Percentiles rank a stretch among this genome's conserved stretches.
Conservation (phyloP, 176 grass and related monocot species). For the Canna indica region DNA sequence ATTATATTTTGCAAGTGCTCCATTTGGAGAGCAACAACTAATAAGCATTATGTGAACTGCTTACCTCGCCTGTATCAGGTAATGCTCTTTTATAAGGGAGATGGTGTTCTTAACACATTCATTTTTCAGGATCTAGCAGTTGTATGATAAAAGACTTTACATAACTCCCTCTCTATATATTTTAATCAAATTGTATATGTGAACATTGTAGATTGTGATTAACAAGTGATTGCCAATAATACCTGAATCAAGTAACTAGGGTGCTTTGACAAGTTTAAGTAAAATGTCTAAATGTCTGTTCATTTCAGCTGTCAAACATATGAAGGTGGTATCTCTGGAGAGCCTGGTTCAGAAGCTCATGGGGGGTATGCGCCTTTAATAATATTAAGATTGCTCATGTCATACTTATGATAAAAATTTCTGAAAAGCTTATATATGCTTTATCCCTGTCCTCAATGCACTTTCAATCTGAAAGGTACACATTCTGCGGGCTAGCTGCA, state of each 20-base stretch:
- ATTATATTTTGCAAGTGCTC: not conserved
- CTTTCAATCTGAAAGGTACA: slow-evolving; percentile 66
- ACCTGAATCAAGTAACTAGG: not conserved
- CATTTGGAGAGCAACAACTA: not conserved
- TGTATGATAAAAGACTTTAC: too few relatives aligned
- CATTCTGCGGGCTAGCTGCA: slow-evolving; percentile 78
- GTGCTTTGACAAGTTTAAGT: not conserved
- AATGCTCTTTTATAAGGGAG: too few relatives aligned
- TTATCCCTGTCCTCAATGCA: not conserved
- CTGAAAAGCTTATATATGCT: slow-evolving; percentile 8
- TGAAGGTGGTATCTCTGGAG: slow-evolving; percentile 93
- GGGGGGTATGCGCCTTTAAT: slow-evolving; percentile 78
- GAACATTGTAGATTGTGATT: not conserved
- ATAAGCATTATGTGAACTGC: not conserved
- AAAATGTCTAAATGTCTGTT: not conserved
- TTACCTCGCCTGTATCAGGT: not conserved
- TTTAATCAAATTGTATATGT: not conserved
- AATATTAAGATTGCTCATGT: slow-evolving; percentile 12
- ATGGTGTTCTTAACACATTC: too few relatives aligned
- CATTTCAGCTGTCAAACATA: slow-evolving; percentile 87
- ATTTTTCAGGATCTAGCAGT: too few relatives aligned
- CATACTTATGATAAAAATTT: not conserved
- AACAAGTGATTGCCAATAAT: too few relatives aligned
- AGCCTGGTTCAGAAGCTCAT: slow-evolving; percentile 94
- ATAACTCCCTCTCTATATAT: not conserved